Evolutionary conservation across 306 rosid genomes (phyloP).

Genomic region (Castanospermum australe): DNA sequence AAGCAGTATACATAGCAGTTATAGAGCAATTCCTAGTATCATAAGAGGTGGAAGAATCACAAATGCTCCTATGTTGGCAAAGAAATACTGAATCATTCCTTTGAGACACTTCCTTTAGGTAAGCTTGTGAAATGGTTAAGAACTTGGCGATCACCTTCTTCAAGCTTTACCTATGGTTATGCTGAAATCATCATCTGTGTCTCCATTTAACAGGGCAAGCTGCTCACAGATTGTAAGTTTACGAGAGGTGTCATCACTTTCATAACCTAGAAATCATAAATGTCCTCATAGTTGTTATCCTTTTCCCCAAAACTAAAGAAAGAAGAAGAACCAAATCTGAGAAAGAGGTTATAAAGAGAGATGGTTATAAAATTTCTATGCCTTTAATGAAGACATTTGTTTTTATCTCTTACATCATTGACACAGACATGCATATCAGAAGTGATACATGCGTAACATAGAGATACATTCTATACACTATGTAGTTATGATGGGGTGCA

Average conservation of each 20-base stretch:
- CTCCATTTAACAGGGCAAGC: constrained; percentile 63
- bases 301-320: neutral
- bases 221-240: constrained; percentile 68
- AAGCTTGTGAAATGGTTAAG: constrained; percentile 77
- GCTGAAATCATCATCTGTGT: constrained; percentile 77
- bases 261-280: constrained; percentile 61
- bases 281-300: constrained; percentile 1
- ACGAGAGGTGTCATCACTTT: constrained; percentile 53
- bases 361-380: neutral
- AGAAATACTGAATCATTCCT: constrained; percentile 88
- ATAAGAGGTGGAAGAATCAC: constrained; percentile 88
- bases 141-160: constrained; percentile 78
- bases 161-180: constrained; percentile 74
- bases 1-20: constrained; percentile 92
- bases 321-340: neutral
- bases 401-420: neutral
- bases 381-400: neutral
- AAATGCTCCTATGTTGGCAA: constrained; percentile 92
- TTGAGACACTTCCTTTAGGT: constrained; percentile 81
- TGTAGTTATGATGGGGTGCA: neutral
- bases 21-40: constrained; percentile 83
- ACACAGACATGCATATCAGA: neutral
- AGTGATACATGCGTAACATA: neutral
- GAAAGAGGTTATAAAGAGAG: neutral
- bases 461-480: too few relatives aligned